A percentile compares a stretch with the other conserved stretches of the same genome.
These are phyloP conservation scores for Hymenoscyphus infarciens DNA, from an alignment of 2,329 filamentous ascomycete genomes.

Conservation along the genomic window DNA sequence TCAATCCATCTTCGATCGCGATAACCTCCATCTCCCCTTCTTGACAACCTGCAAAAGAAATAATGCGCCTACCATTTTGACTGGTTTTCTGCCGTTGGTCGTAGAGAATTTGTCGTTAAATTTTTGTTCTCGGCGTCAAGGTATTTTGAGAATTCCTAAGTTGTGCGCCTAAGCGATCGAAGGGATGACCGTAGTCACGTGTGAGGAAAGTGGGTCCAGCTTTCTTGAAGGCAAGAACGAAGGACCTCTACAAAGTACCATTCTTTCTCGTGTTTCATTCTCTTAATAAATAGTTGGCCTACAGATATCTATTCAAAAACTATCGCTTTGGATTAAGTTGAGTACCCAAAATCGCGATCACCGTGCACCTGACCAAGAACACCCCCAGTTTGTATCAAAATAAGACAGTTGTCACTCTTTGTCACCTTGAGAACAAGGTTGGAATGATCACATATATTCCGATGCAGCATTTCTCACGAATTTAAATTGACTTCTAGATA, in stretches of 20 bases:
- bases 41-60: slow-evolving; percentile 7
- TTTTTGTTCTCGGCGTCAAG: slow-evolving; percentile 9
- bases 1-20: background rate
- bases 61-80: slow-evolving; percentile 27
- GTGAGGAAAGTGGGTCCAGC: background rate
- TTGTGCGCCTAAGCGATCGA: slow-evolving; percentile 5
- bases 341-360: no score
- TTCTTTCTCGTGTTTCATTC: background rate
- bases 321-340: no score
- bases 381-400: no score
- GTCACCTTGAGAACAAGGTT: no score
- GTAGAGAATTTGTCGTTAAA: slow-evolving; percentile 14
- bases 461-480: no score
- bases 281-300: background rate
- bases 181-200: background rate
- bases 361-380: no score
- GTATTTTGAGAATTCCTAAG: background rate
- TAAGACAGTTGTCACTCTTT: no score
- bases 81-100: slow-evolving; percentile 20
- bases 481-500: no score
- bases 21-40: background rate
- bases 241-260: background rate
- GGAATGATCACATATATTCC: no score
- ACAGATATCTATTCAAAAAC: no score
- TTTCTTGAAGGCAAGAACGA: background rate